These are phyloP conservation scores for Choricystis sp. DNA, from an alignment of 139 green algal genomes.

Conservation along the genomic window DNA sequence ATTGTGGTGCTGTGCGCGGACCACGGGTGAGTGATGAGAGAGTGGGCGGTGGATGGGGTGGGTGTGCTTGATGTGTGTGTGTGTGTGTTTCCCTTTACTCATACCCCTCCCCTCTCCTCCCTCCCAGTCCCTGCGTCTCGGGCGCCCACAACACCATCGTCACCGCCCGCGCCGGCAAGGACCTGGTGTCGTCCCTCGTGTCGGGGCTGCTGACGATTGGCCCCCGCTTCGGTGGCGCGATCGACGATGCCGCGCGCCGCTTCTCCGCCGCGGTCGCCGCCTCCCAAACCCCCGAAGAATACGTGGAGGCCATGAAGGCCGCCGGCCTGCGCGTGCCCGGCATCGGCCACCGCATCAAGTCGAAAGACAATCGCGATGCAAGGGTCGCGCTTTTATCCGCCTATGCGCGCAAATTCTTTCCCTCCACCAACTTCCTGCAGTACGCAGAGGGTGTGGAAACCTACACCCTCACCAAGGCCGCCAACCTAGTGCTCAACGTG, in stretches of 20 bases:
- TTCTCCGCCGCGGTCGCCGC: slow-evolving; percentile 29
- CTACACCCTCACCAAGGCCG: slow-evolving; percentile 80
- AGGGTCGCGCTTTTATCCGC: slow-evolving; percentile 77
- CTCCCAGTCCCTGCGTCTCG: neutral
- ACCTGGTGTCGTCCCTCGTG: slow-evolving; percentile 73
- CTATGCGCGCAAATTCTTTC: slow-evolving; percentile 57
- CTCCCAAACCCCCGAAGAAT: slow-evolving; percentile 34
- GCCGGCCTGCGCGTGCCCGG: slow-evolving; percentile 59
- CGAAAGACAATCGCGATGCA: slow-evolving; percentile 86
- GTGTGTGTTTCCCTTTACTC: neutral
- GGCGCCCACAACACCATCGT: slow-evolving; percentile 90
- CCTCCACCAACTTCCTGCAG: slow-evolving; percentile 69
- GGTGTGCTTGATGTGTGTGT: neutral
- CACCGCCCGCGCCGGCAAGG: slow-evolving; percentile 67
- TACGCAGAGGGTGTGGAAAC: slow-evolving; percentile 75
- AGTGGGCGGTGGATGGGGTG: neutral
- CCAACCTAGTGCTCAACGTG: slow-evolving; percentile 72
- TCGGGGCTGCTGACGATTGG: slow-evolving; percentile 69
- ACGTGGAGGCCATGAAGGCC: slow-evolving; percentile 81
- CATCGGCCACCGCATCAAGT: slow-evolving; percentile 92
- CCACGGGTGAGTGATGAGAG: slow-evolving; percentile 42
- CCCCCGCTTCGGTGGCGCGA: slow-evolving; percentile 76
- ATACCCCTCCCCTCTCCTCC: neutral
- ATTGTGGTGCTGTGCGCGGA: slow-evolving; percentile 88
- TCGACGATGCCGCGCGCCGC: slow-evolving; percentile 73